Evolutionary conservation across 2,329 filamentous ascomycete genomes (phyloP).

Genomic region (Aspergillus uvarum): DNA sequence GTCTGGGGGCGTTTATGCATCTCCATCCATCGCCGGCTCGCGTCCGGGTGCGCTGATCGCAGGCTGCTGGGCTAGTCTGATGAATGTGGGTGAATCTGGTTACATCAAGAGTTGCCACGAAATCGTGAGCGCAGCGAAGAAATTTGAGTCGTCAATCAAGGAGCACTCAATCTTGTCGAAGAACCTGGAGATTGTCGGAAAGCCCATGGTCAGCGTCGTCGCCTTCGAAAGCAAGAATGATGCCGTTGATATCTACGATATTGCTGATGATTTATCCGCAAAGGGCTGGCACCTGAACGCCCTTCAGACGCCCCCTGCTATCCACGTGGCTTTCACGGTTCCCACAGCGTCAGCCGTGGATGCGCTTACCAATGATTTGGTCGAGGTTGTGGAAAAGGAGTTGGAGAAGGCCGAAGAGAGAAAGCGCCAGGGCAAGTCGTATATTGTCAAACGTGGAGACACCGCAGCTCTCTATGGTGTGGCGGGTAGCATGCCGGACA

Average conservation of each 20-base stretch:
- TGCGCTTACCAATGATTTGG: slow-evolving; percentile 69
- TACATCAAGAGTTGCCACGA: slow-evolving; percentile 84
- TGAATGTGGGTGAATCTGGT: slow-evolving; percentile 81
- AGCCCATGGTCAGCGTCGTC: slow-evolving; percentile 85
- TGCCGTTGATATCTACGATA: slow-evolving; percentile 85
- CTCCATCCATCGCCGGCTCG: slow-evolving; percentile 85
- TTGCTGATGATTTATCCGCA: slow-evolving; percentile 80
- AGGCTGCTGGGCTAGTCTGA: slow-evolving; percentile 89
- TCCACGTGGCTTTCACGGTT: slow-evolving; percentile 90
- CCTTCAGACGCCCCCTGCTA: slow-evolving; percentile 84
- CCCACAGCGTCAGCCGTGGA: slow-evolving; percentile 82
- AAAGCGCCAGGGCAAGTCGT: slow-evolving; percentile 58
- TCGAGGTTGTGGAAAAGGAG: slow-evolving; percentile 62
- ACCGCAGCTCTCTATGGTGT: slow-evolving; percentile 91
- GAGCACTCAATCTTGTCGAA: slow-evolving; percentile 65
- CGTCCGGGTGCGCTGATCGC: slow-evolving; percentile 92
- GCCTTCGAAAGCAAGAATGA: slow-evolving; percentile 73
- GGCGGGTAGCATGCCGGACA: slow-evolving; percentile 90
- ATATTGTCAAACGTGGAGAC: slow-evolving; percentile 59
- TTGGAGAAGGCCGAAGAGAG: slow-evolving; percentile 77
- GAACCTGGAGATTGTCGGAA: slow-evolving; percentile 78
- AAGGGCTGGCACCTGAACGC: slow-evolving; percentile 96
- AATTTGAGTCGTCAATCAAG: slow-evolving; percentile 72
- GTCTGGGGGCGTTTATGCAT: slow-evolving; percentile 94
- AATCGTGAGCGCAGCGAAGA: slow-evolving; percentile 84